Percentiles rank a stretch among this genome's conserved stretches.
Evolutionary conservation across 768 basidiomycete species (phyloP).

Genomic region (Suillus americanus): DNA sequence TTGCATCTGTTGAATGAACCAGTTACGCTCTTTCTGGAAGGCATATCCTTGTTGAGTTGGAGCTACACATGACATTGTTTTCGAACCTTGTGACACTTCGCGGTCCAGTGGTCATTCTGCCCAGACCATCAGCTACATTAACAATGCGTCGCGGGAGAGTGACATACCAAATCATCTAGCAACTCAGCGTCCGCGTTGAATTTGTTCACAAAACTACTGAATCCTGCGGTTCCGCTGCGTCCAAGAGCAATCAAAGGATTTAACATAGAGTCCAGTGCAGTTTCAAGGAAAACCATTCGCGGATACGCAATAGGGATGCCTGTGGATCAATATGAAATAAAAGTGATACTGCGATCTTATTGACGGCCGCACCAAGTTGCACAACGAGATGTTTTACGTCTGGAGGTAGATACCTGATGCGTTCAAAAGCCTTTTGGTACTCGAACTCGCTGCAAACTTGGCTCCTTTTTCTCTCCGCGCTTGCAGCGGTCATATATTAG

Average conservation of each 20-base stretch:
- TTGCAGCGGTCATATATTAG: constrained; percentile 27
- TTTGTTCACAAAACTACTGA: constrained; percentile 83
- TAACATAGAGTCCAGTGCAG: constrained; percentile 72
- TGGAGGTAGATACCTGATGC: constrained; percentile 58
- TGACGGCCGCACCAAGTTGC: constrained; percentile 57
- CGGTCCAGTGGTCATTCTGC: constrained; percentile 93
- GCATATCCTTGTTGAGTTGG: constrained; percentile 5
- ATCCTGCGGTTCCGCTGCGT: constrained; percentile 60
- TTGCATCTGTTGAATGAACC: constrained; percentile 80
- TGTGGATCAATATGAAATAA: constrained; percentile 19
- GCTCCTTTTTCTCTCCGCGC: constrained; percentile 82
- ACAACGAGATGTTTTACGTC: constrained; percentile 81
- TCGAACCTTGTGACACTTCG: constrained; percentile 70
- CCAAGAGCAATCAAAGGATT: constrained; percentile 84
- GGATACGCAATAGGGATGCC: constrained; percentile 90
- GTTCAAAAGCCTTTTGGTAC: constrained; percentile 71
- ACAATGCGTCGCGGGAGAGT: neutral
- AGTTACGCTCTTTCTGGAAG: constrained; percentile 83
- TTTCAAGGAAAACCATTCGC: constrained; percentile 87
- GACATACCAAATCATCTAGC: constrained; percentile 81
- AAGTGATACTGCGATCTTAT: constrained; percentile 1
- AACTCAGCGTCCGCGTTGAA: constrained; percentile 93
- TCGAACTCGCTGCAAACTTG: constrained; percentile 76
- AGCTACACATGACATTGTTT: neutral
- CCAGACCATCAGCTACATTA: neutral